These are phyloP conservation scores for Volvariella volvacea DNA, from an alignment of 1,284 basidiomycete species.

Conservation along the genomic window DNA sequence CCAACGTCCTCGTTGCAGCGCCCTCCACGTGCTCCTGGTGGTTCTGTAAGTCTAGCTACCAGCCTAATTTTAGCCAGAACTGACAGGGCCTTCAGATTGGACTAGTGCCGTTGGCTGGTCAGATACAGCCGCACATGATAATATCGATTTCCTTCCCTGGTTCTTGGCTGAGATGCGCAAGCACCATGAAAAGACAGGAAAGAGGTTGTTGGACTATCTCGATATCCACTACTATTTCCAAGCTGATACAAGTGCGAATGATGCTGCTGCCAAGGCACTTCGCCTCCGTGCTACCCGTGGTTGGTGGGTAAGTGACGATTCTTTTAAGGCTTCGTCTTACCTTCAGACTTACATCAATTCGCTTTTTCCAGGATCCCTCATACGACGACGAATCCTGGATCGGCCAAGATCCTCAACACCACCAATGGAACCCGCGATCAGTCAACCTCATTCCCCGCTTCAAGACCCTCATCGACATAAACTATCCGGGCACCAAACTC, in stretches of 20 bases:
- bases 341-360: background rate
- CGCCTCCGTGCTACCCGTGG: slow-evolving; percentile 41
- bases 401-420: slow-evolving; percentile 32
- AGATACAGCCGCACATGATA: slow-evolving; percentile 42
- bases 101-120: slow-evolving; percentile 37
- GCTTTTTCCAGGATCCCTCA: slow-evolving; percentile 25
- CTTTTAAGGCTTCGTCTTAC: no score
- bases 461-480: slow-evolving; percentile 33
- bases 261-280: slow-evolving; percentile 40
- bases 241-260: slow-evolving; percentile 42
- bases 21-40: slow-evolving; percentile 47
- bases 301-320: slow-evolving; percentile 34
- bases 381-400: slow-evolving; percentile 49
- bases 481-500: slow-evolving; percentile 46
- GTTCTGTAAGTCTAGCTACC: slow-evolving; percentile 32
- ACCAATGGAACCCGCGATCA: slow-evolving; percentile 35
- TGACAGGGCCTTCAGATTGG: slow-evolving; percentile 28
- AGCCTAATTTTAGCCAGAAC: background rate
- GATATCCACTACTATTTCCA: slow-evolving; percentile 50
- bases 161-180: slow-evolving; percentile 41
- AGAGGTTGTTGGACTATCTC: slow-evolving; percentile 40
- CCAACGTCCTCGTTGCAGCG: slow-evolving; percentile 34
- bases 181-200: slow-evolving; percentile 24
- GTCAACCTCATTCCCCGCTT: slow-evolving; percentile 41
- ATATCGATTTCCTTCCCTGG: slow-evolving; percentile 47